These are phyloP conservation scores for Neurospora sp. DNA, from an alignment of 495 filamentous ascomycete genomes.

Conservation along the genomic window DNA sequence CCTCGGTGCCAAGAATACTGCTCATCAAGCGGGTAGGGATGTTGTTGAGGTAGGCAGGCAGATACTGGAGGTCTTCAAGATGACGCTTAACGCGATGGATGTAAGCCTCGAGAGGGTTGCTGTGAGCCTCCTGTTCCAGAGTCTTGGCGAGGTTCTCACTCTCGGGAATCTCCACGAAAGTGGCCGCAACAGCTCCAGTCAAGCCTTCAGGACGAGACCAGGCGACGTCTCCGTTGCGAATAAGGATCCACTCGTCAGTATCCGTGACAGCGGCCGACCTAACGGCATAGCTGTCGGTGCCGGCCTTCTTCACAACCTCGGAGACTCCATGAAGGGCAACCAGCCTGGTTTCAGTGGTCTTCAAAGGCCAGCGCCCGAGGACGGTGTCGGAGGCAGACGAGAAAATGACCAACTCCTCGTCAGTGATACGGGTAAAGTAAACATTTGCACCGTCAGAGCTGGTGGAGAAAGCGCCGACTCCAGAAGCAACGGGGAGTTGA, in stretches of 20 bases:
- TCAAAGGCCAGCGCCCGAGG: conserved; percentile 59
- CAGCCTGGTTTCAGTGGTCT: conserved; percentile 27
- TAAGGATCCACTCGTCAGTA: conserved; percentile 68
- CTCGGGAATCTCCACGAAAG: conserved; percentile 65
- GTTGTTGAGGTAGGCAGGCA: conserved; percentile 62
- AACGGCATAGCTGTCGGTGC: conserved; percentile 54
- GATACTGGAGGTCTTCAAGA: conserved; percentile 60
- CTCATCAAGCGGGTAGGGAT: conserved; percentile 57
- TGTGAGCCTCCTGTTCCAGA: conserved; percentile 77
- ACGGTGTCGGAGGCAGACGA: conserved; percentile 70
- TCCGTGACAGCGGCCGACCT: conserved; percentile 61
- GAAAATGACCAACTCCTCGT: conserved; percentile 58
- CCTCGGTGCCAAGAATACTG: conserved; percentile 53
- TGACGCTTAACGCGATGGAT: conserved; percentile 81
- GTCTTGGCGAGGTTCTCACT: conserved; percentile 66
- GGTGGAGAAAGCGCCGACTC: conserved; percentile 65
- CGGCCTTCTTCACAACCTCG: conserved; percentile 62
- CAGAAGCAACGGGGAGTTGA: conserved; percentile 55
- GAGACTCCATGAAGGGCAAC: conserved; percentile 57
- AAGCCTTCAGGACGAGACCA: conserved; percentile 82
- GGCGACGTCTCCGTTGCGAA: conserved; percentile 67
- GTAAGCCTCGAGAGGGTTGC: conserved; percentile 69
- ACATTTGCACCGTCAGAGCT: conserved; percentile 71
- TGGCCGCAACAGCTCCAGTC: conserved; percentile 61
- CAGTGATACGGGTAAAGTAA: conserved; percentile 74